These are phyloP conservation scores for Podochytrium sp. DNA, from an alignment of 192 early-diverging fungal species.

Conservation along the genomic window DNA sequence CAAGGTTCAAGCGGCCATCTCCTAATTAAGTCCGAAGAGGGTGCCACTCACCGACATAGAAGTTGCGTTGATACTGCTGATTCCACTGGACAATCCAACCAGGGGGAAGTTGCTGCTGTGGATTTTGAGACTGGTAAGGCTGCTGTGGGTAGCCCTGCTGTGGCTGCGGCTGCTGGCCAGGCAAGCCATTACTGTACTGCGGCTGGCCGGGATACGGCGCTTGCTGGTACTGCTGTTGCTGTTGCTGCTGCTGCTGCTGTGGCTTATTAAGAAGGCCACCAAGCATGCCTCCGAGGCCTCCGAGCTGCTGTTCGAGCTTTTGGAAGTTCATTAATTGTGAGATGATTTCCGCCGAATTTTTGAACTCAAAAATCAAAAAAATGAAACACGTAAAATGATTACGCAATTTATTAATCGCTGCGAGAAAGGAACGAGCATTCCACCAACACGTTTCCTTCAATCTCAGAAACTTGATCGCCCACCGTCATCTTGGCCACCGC, in stretches of 20 bases:
- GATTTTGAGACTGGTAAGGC: neutral
- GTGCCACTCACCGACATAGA: slow-evolving; percentile 37
- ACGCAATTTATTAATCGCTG: no score
- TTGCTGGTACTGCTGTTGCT: slow-evolving; percentile 5
- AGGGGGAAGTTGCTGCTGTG: slow-evolving; percentile 24
- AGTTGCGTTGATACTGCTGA: slow-evolving; percentile 33
- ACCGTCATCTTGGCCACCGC: slow-evolving; percentile 68
- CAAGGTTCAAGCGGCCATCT: no score
- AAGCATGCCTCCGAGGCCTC: neutral
- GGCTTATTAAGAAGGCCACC: no score
- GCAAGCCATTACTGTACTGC: neutral
- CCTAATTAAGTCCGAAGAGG: no score
- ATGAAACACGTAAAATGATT: no score
- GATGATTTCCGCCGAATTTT: no score
- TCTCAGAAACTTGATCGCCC: slow-evolving; percentile 57
- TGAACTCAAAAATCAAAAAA: no score
- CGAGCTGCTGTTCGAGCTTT: neutral
- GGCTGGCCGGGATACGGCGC: slow-evolving; percentile 4
- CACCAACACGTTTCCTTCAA: slow-evolving; percentile 77
- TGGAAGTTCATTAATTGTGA: neutral
- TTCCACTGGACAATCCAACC: slow-evolving; percentile 41
- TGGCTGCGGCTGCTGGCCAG: slow-evolving; percentile 1
- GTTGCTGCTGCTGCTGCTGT: slow-evolving; percentile 3
- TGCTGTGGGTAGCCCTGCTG: neutral
- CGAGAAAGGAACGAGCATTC: slow-evolving; percentile 82